Percentiles rank a stretch among this genome's conserved stretches.
Conservation (phyloP, 2,329 filamentous ascomycete species). For the Ramichloridium luteum region DNA sequence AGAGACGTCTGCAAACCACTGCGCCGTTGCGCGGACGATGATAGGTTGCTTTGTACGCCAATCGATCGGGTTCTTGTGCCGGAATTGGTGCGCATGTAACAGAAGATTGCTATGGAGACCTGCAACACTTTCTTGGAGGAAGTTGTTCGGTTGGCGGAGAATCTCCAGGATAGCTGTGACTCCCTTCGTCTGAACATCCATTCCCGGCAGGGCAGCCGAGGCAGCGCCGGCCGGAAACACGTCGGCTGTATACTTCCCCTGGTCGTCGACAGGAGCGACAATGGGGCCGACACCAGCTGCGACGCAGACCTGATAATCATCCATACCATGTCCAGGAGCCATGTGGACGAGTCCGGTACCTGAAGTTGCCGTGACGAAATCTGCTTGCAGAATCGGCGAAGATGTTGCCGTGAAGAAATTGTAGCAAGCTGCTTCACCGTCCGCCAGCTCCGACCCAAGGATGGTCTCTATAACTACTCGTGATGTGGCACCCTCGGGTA, state of each 20-base stretch:
- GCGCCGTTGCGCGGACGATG: conserved; percentile 80
- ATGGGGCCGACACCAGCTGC: conserved; percentile 53
- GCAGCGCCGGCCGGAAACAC: conserved; percentile 50
- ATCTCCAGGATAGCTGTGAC: conserved; percentile 57
- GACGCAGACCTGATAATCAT: conserved; percentile 79
- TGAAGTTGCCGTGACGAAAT: conserved; percentile 82
- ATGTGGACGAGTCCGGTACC: conserved; percentile 91
- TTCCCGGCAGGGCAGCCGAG: conserved; percentile 54
- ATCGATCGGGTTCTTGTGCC: conserved; percentile 94
- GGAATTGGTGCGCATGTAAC: conserved; percentile 56
- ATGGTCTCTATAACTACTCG: conserved; percentile 45
- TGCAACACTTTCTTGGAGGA: conserved; percentile 5
- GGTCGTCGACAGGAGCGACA: conserved; percentile 71
- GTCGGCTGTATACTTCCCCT: conserved; percentile 67
- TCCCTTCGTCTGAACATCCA: conserved; percentile 60
- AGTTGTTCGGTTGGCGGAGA: conserved; percentile 35
- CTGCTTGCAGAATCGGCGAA: conserved; percentile 60
- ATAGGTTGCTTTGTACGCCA: conserved; percentile 93
- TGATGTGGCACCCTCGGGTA: conserved; percentile 35
- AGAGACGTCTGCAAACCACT: conserved; percentile 94
- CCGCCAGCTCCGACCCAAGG: conserved; percentile 52
- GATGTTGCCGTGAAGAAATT: conserved; percentile 34
- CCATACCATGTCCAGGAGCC: conserved; percentile 90
- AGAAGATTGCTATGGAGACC: conserved; percentile 34
- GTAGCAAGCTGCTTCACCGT: conserved; percentile 20